Evolutionary conservation across 1,284 basidiomycete species (phyloP).

Genomic region (Kwoniella shivajii): DNA sequence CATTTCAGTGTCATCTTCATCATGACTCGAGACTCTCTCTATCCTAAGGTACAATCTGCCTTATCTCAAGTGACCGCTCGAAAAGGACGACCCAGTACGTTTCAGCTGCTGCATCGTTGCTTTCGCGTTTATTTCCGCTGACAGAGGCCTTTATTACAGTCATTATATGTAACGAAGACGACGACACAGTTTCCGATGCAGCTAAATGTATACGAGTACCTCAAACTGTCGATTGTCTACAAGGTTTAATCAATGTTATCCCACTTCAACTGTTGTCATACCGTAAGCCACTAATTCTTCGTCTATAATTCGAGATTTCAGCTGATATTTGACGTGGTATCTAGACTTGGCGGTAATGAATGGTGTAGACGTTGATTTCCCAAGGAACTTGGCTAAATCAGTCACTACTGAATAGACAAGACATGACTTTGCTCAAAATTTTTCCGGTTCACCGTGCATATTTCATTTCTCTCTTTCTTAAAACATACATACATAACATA

Average conservation of each 20-base stretch:
- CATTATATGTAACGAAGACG: conserved; percentile 94
- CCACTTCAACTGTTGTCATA: conserved; percentile 95
- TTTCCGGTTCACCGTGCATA: too few species aligned
- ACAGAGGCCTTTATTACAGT: conserved; percentile 52
- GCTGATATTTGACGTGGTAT: background rate
- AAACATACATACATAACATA: too few species aligned
- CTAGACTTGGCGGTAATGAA: conserved; percentile 84
- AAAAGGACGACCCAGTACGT: conserved; percentile 79
- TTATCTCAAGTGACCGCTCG: conserved; percentile 95
- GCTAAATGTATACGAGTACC: conserved; percentile 90
- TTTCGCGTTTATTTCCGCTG: too few species aligned
- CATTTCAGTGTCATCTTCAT: conserved; percentile 76
- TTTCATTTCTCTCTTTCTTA: too few species aligned
- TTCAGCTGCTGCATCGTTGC: background rate
- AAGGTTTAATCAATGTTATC: conserved; percentile 95
- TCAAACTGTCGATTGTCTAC: conserved; percentile 89
- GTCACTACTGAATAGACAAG: conserved; percentile 46
- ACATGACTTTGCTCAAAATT: too few species aligned
- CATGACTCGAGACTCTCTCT: conserved; percentile 98
- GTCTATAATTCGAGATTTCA: background rate
- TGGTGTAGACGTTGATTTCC: conserved; percentile 98
- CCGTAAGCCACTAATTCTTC: conserved; percentile 51
- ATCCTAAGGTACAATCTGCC: conserved; percentile 96
- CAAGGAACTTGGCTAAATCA: conserved; percentile 76
- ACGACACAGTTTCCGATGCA: conserved; percentile 70